Evolutionary conservation across 176 grass and related monocot genomes (phyloP), one percentile per base, ranked within the genome.

Genomic region (Triticum aestivum): DNA sequence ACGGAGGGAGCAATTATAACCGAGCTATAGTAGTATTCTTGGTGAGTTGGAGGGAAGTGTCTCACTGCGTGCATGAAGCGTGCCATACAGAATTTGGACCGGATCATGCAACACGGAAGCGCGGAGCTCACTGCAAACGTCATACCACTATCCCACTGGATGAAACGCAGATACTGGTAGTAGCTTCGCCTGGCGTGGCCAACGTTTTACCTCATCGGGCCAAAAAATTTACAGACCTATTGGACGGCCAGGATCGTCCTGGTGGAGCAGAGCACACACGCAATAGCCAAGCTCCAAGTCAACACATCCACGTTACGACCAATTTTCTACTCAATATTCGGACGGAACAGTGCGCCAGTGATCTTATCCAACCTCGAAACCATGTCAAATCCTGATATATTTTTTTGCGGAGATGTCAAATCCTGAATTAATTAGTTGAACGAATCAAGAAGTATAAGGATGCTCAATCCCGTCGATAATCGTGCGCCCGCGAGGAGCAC

Each of bases 71-170:
- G 27, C 64, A 15, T 66, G 12, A 66, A 66, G 5, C 9, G 64
- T 15, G 27, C 65, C 65, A 34, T 17, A 34, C 65, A 68, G 17
- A 68, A 68, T 34, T 15, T 35, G 30, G 17, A 69, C 66, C 0
- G 4, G 17, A 69, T 69, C 66, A 1, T 0, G 21, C 67, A 21
- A n/a, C 37, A 41, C 35, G 34, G 41, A 71, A 21, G 20, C 21
- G 35, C 69, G 2, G 38, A 44, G 70, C 70, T 73, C 70, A 73
- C 70, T 73, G 70, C 70, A 73, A 73, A 45, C 70, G 70, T 45
- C 32, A 68, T 8, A 3, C 5, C 33, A 39, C 8, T 17, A 3
- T 45, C 38, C 70, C 70, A 71, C 35, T 2, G 67, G 18, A 70
- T n/a, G 18, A 38, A 52, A 52, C 0, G 49, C 49, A 6, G 0